These are phyloP conservation scores for Tetraselmis striata DNA, from an alignment of 139 green algal genomes.

Conservation along the genomic window DNA sequence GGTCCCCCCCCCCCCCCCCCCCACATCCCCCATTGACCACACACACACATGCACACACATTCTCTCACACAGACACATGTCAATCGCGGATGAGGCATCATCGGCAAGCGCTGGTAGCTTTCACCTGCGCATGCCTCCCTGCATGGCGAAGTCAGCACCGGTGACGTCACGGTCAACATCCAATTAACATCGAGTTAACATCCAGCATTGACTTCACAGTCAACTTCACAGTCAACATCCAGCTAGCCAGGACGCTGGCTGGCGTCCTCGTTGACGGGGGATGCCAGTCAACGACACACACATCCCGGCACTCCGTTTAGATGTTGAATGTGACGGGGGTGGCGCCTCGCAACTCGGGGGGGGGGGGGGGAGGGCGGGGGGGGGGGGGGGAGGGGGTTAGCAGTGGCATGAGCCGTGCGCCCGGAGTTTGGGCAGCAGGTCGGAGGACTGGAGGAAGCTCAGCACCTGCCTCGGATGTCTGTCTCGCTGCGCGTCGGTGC, in stretches of 20 bases:
- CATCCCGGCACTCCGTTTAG: too few relatives aligned
- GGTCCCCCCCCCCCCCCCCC: neutral
- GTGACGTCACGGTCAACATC: neutral
- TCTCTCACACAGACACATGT: neutral
- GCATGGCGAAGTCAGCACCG: neutral
- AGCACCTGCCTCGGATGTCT: too few relatives aligned
- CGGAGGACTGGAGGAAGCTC: neutral
- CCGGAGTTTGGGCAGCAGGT: neutral
- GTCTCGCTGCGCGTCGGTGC: neutral
- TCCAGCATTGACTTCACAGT: neutral
- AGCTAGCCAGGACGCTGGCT: too few relatives aligned
- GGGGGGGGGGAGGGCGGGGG: too few relatives aligned
- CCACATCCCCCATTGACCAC: neutral
- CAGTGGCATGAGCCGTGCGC: neutral
- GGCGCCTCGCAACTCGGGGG: too few relatives aligned
- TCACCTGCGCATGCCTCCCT: neutral
- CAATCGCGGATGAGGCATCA: too few relatives aligned
- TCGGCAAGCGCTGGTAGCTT: too few relatives aligned
- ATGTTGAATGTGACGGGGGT: too few relatives aligned
- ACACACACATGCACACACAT: neutral
- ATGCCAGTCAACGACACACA: too few relatives aligned
- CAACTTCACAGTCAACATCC: too few relatives aligned
- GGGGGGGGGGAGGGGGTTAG: too few relatives aligned
- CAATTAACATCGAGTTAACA: neutral
- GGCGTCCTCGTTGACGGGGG: too few relatives aligned